Percentiles rank a stretch among this genome's conserved stretches.
These are phyloP conservation scores for Ascocoryne sarcoides DNA, from an alignment of 2,329 filamentous ascomycete species.

Conservation along the genomic window DNA sequence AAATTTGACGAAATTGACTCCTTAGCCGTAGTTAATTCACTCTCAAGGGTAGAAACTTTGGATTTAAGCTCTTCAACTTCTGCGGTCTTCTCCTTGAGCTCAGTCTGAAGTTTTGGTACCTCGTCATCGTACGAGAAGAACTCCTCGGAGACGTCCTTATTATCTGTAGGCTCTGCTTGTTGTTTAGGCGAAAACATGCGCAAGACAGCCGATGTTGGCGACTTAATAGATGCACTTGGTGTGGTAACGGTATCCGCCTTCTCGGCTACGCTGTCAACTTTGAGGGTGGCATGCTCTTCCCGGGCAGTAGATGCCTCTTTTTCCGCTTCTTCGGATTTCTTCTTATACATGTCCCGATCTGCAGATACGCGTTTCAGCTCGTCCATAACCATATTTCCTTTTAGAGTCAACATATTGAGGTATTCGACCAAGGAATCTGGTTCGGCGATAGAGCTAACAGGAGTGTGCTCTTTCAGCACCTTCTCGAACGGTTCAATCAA, in stretches of 20 bases:
- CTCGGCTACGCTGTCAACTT: conserved; percentile 24
- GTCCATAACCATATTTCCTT: conserved; percentile 87
- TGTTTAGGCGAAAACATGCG: conserved; percentile 42
- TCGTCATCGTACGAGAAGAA: conserved; percentile 93
- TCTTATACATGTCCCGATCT: conserved; percentile 73
- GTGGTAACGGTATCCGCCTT: conserved; percentile 23
- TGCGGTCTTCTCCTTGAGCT: conserved; percentile 59
- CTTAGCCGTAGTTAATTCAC: conserved; percentile 61
- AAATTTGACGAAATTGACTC: conserved; percentile 61
- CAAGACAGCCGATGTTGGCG: conserved; percentile 39
- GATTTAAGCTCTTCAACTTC: conserved; percentile 63
- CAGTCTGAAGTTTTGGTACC: conserved; percentile 68
- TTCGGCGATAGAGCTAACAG: conserved; percentile 79
- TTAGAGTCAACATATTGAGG: conserved; percentile 74
- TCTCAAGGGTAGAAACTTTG: conserved; percentile 59
- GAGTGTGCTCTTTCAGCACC: conserved; percentile 83
- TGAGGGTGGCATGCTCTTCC: conserved; percentile 53
- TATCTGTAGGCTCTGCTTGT: conserved; percentile 30
- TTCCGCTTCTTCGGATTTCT: conserved; percentile 62
- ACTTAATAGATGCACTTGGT: conserved; percentile 33
- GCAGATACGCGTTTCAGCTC: conserved; percentile 80
- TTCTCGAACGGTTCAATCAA: conserved; percentile 92
- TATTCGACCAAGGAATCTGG: conserved; percentile 82
- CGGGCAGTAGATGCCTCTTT: conserved; percentile 52
- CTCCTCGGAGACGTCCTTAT: conserved; percentile 47